Evolutionary conservation across 2,329 filamentous ascomycete species (phyloP), one percentile per base, ranked within the genome.

Genomic region (Aureobasidium sp.): DNA sequence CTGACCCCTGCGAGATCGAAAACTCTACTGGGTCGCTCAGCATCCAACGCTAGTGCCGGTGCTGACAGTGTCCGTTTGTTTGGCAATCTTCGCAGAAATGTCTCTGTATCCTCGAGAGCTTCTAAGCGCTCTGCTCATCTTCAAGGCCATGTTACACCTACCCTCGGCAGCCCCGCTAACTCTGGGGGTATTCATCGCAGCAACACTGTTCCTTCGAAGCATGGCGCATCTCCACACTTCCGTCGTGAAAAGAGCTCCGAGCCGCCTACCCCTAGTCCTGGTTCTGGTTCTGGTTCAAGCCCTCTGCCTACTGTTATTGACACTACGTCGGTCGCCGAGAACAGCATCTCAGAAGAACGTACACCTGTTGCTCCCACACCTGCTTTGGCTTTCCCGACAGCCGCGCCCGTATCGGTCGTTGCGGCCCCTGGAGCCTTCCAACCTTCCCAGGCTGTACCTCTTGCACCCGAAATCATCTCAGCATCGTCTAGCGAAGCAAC

Each of bases 131-230:
- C 91, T 27, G 86, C 84, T 64, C 87, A 84, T 62, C 81, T 84
- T 29, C 85, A 87, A 8, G 90, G 86, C 59, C 90, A 91, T 0
- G 84, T 81, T 58, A 88, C 84, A 65, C 86, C 85, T 14, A 70
- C 64, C 41, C 68, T 72, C 36, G 62, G 66, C 14, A 68, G 68
- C 8, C 68, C 67, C 9, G 66, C 66, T 2, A 45, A 37, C 7
- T 66, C 58, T 44, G 80, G 84, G 63, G 75, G 75, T 36, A 78
- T 79, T 45, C 83, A 85, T 48, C 78, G 87, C 67, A 97, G 93
- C 76, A 97, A 97, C 72, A 99, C 94, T 3, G 81, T 97, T 15
- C 94, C 94, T 0, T 94, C 93, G 0, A 96, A 96, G 72, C 94
- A 91, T 8, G 85, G 84, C 92, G 79, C 84, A 44, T 82, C 86